These are phyloP conservation scores for Stentor coeruleus DNA, from an alignment of 73 alveolate genomes.

Conservation along the genomic window DNA sequence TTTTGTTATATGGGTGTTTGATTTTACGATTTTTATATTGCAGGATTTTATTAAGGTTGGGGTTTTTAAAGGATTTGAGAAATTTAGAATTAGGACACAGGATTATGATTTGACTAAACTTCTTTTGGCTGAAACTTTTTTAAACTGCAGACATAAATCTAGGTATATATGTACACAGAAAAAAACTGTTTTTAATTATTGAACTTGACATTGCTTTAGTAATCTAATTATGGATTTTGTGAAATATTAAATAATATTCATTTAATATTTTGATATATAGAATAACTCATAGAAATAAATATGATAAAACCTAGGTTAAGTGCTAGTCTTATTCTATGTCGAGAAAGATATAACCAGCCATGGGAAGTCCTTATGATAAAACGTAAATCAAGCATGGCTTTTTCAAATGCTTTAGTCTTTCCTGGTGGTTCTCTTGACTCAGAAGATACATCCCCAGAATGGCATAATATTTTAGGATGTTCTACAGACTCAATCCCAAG, in stretches of 20 bases:
- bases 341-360: not conserved
- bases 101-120: too few species aligned
- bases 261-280: too few species aligned
- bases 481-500: not conserved
- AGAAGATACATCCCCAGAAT: not conserved
- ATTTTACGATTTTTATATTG: not conserved
- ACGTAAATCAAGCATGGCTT: not conserved
- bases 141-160: too few species aligned
- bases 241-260: too few species aligned
- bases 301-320: not conserved
- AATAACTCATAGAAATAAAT: too few species aligned
- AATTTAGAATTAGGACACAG: too few species aligned
- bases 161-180: too few species aligned
- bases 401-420: conserved; percentile 21
- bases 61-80: too few species aligned
- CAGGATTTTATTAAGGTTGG: not conserved
- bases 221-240: too few species aligned
- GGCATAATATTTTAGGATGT: not conserved
- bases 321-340: not conserved
- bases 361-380: conserved; percentile 14
- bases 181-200: too few species aligned
- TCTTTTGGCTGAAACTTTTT: too few species aligned
- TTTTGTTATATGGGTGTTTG: not conserved
- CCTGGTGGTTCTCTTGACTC: conserved; percentile 14
- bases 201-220: too few species aligned